A percentile compares a stretch with the other conserved stretches of the same genome.
phyloP scores from a whole-genome alignment of 2,329 filamentous ascomycete genomes.

The Elsinoe necatrix region DNA sequence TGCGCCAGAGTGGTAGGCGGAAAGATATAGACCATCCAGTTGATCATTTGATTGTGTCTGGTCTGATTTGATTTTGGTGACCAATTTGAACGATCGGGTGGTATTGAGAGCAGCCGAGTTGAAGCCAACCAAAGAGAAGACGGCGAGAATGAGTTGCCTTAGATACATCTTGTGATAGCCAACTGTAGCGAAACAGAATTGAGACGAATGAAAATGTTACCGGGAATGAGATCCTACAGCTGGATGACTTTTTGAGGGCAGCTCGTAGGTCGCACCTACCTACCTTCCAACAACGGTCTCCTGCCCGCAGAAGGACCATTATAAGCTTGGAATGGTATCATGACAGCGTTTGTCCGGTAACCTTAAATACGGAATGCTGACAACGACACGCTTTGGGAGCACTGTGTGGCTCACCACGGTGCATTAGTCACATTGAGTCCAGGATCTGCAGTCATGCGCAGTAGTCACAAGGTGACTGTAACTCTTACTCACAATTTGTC shows the following conservation, averaged over 20 bases:
- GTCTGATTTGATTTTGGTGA: conserved; percentile 23
- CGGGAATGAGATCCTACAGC: not conserved
- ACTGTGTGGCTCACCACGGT: not conserved
- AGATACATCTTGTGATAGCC: conserved; percentile 9
- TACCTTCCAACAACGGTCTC: not conserved
- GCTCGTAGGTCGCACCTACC: not conserved
- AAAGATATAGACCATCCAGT: conserved; percentile 27
- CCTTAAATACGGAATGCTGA: too few species aligned
- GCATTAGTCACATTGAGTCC: not conserved
- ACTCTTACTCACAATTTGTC: too few species aligned
- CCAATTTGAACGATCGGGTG: conserved; percentile 25
- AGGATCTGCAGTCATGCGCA: not conserved
- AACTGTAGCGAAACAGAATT: not conserved
- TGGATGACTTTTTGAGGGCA: not conserved
- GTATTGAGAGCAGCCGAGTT: conserved; percentile 23
- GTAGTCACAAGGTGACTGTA: not conserved
- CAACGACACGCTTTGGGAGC: not conserved
- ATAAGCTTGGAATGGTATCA: not conserved
- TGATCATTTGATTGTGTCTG: conserved; percentile 19
- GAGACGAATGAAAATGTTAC: not conserved
- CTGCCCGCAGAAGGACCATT: not conserved
- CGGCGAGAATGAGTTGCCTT: not conserved
- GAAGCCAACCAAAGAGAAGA: conserved; percentile 20
- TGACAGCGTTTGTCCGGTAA: too few species aligned
- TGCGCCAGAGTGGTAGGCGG: conserved; percentile 19